Base-by-base conservation (phyloP, 495 filamentous ascomycete species). In the Penicillium crystallinum region DNA sequence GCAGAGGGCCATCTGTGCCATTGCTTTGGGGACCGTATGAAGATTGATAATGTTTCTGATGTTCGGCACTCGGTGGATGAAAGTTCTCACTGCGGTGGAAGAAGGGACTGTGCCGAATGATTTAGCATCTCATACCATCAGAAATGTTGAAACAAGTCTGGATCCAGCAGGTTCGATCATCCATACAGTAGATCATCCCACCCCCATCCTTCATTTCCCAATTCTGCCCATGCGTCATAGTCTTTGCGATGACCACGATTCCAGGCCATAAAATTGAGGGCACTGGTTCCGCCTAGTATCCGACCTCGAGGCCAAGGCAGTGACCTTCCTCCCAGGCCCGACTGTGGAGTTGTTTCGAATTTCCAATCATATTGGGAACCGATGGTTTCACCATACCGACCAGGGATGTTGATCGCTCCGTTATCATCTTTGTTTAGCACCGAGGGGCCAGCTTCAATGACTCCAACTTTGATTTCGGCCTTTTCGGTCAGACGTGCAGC, bases 251-350 rank as follows among this genome's bases (percentile, higher is more conserved):
- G 72, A 0, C 69, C 78, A 5, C 77, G 64, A 58, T 73, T 75
- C 71, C 73, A 79, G 10, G 66, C 72, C 75, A 78, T 76, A 55
- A 71, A 74, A 50, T 78, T 78, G 29, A 78, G 52, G 0, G 68
- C 71, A 53, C 68, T 74, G 10, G 63, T 72, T 6, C 76, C 73
- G 1, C 76, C 72, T 9, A 79, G 49, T 11, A 71, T 65, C 35
- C 65, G 71, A 5, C 76, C 76, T 21, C 71, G 58, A 4, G 48
- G 57, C 53, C 65, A 71, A 10, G 63, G 54, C 6, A 77, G 57
- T 10, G 49, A 61, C 23, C 64, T 60, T 22, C 67, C 72, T 48
- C 55, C 57, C 19, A 75, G 50, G 0, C 62, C 67, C 21, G 62
- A 50, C 54, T 78, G 76, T 7, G 63, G 53, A 7, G 46, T 61